Conservation (phyloP, 176 grass and related monocot species). For the sorghum (Sorghum bicolor) region Sorghum_bicolor_NCBIv3 NC_012870.2:8714501-8715000, state of each 20-base stretch:
- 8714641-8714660: neutral
- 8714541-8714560: neutral
- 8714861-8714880: neutral
- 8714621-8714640: slow-evolving; percentile 7
- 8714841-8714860: neutral
- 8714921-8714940: neutral
- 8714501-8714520: neutral
- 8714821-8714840: neutral
- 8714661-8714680: neutral
- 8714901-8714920: neutral
- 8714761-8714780: neutral
- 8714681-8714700: neutral
- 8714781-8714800: neutral
- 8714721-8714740: neutral
- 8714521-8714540: neutral
- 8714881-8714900: neutral
- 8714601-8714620: neutral
- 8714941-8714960: neutral
- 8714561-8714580: neutral
- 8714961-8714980: neutral
- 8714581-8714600: neutral
- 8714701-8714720: neutral
- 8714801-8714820: neutral
- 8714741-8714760: neutral
- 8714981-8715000: neutral